A percentile compares a stretch with the other conserved stretches of the same genome.
These are phyloP conservation scores for Coniochaeta sp. DNA, from an alignment of 2,329 filamentous ascomycete genomes.

Conservation along the genomic window DNA sequence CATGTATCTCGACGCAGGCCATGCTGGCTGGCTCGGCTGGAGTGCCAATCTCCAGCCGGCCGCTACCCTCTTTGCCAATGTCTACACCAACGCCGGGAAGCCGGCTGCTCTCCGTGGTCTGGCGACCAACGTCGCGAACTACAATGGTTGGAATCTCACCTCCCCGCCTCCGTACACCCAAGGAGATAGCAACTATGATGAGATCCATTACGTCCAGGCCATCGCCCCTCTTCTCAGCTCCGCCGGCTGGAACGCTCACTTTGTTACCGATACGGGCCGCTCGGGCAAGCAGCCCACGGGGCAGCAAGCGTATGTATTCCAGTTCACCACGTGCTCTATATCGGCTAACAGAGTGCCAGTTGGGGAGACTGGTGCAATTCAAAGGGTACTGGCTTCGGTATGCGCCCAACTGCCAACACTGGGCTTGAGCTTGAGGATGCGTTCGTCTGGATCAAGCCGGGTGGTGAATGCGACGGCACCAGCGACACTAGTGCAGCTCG, in stretches of 20 bases:
- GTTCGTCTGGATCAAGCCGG: constrained; percentile 66
- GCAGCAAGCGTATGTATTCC: too few relatives aligned
- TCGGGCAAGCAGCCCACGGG: constrained; percentile 53
- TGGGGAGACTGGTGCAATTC: constrained; percentile 65
- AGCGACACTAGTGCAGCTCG: constrained; percentile 38
- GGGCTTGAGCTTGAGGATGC: constrained; percentile 53
- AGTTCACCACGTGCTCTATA: too few relatives aligned
- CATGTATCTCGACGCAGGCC: constrained; percentile 52
- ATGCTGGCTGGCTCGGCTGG: constrained; percentile 54
- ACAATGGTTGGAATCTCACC: constrained; percentile 39
- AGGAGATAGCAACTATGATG: constrained; percentile 43
- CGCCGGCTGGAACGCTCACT: constrained; percentile 35
- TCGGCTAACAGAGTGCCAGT: too few relatives aligned
- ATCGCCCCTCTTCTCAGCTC: constrained; percentile 55
- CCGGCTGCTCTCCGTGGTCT: constrained; percentile 45
- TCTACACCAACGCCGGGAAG: constrained; percentile 43
- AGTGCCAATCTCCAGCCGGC: constrained; percentile 42
- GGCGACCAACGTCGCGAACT: constrained; percentile 53
- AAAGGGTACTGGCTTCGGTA: constrained; percentile 55
- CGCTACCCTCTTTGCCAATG: constrained; percentile 35
- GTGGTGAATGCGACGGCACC: constrained; percentile 48
- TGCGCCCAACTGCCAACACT: constrained; percentile 56
- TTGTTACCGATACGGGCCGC: constrained; percentile 46
- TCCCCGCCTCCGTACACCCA: constrained; percentile 37
- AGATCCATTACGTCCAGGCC: constrained; percentile 51